Percentiles rank a stretch among this genome's conserved stretches.
Evolutionary conservation across 2,329 filamentous ascomycete species (phyloP).

Genomic region (Elsinoe arachidis): DNA sequence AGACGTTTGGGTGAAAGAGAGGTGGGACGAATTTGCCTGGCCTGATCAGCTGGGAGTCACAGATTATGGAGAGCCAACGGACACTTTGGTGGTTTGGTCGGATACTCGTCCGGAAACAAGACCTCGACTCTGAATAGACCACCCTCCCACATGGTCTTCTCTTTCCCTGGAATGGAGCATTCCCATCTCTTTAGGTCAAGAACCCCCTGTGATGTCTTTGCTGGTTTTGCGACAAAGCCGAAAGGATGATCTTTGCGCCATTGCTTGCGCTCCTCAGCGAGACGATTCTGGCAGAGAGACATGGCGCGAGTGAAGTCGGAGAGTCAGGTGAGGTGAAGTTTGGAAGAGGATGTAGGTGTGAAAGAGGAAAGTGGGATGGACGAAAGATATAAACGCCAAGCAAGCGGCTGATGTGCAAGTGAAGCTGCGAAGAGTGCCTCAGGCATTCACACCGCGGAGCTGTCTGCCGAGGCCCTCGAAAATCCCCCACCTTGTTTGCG

Average conservation of each 20-base stretch:
- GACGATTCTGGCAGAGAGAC: slow-evolving; percentile 80
- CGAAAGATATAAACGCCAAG: background rate
- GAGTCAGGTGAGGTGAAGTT: background rate
- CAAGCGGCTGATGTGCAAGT: background rate
- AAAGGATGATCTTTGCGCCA: slow-evolving; percentile 97
- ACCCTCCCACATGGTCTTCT: slow-evolving; percentile 97
- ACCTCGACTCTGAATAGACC: slow-evolving; percentile 92
- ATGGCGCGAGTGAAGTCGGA: slow-evolving; percentile 38
- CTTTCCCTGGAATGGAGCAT: slow-evolving; percentile 89
- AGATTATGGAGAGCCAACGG: slow-evolving; percentile 32
- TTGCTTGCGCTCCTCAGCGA: slow-evolving; percentile 88
- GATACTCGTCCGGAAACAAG: slow-evolving; percentile 93
- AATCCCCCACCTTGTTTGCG: background rate
- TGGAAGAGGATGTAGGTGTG: background rate
- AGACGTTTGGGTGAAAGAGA: slow-evolving; percentile 97
- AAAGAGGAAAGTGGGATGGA: background rate
- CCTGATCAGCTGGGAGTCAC: slow-evolving; percentile 16
- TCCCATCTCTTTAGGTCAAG: slow-evolving; percentile 95
- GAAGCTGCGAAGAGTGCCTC: background rate
- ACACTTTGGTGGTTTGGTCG: slow-evolving; percentile 98
- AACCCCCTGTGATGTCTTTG: slow-evolving; percentile 67
- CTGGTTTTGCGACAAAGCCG: slow-evolving; percentile 88
- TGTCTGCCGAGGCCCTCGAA: background rate
- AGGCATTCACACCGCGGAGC: background rate
- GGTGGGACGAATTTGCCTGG: slow-evolving; percentile 92